Percentiles rank a stretch among this genome's conserved stretches.
phyloP scores from a whole-genome alignment of 2,329 filamentous ascomycete genomes.

The Lecanicillium sp. region DNA sequence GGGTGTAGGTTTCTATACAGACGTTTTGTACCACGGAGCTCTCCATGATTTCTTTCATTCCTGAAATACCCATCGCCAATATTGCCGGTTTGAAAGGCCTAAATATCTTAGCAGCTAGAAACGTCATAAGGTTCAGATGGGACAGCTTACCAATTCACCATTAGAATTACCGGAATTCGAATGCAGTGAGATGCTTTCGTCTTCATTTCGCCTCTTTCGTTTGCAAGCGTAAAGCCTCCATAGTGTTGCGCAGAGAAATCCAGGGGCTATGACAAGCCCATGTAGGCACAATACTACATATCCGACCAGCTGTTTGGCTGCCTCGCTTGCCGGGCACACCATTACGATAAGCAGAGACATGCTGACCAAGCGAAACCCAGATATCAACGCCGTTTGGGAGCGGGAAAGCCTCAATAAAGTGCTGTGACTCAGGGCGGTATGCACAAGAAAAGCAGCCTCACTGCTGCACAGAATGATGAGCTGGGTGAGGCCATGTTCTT shows the following conservation, averaged over 20 bases:
- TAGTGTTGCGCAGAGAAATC: background rate
- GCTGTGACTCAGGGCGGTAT: background rate
- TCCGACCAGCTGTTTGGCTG: background rate
- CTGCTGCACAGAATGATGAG: slow-evolving; percentile 1
- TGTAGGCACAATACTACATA: slow-evolving; percentile 1
- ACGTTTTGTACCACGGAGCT: no score
- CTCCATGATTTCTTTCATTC: no score
- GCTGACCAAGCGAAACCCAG: background rate
- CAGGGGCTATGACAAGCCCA: background rate
- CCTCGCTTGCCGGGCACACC: background rate
- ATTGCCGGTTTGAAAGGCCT: no score
- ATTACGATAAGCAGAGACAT: background rate
- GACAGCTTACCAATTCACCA: no score
- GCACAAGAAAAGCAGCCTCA: slow-evolving; percentile 1
- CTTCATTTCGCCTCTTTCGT: background rate
- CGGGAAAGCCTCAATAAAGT: background rate
- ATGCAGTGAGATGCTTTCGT: no score
- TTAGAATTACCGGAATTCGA: no score
- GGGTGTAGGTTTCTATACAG: no score
- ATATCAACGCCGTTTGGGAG: slow-evolving; percentile 1
- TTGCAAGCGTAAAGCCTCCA: background rate
- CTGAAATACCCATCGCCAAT: no score
- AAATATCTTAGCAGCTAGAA: no score
- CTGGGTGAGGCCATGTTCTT: slow-evolving; percentile 6
- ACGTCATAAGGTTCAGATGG: no score